These are phyloP conservation scores for Apiospora sp. DNA, from an alignment of 2,329 filamentous ascomycete species.

Conservation along the genomic window DNA sequence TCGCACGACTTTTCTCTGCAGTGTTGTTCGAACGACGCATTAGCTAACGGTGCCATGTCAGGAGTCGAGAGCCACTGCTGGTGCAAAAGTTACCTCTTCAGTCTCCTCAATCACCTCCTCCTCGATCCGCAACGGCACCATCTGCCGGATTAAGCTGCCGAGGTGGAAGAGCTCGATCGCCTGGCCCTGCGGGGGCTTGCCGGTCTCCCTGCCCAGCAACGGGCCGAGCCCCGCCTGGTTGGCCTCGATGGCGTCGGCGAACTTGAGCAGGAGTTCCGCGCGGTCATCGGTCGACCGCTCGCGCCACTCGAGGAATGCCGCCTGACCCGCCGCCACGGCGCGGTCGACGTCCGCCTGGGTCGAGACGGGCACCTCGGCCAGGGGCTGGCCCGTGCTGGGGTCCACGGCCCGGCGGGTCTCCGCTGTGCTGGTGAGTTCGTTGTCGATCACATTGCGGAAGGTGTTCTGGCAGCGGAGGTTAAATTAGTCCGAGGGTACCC, in stretches of 20 bases:
- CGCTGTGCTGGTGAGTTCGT: conserved; percentile 26
- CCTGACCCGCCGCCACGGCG: conserved; percentile 36
- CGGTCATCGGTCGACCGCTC: conserved; percentile 37
- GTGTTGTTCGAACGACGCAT: conserved; percentile 34
- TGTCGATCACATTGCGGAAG: conserved; percentile 35
- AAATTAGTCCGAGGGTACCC: neutral
- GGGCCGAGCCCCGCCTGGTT: neutral
- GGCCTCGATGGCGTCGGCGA: conserved; percentile 31
- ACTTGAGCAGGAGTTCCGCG: conserved; percentile 36
- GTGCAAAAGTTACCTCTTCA: neutral
- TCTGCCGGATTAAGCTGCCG: conserved; percentile 40
- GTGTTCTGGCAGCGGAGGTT: neutral
- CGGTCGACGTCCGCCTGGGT: conserved; percentile 35
- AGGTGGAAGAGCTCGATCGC: neutral
- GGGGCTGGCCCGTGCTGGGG: conserved; percentile 40
- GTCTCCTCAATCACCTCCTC: neutral
- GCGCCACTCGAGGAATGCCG: conserved; percentile 40
- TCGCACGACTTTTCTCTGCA: conserved; percentile 40
- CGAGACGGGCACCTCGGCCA: conserved; percentile 37
- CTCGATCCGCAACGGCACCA: conserved; percentile 40
- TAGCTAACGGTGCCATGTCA: neutral
- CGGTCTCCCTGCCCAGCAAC: neutral
- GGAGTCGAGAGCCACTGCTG: neutral
- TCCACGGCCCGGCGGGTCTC: conserved; percentile 36
- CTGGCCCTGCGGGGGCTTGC: neutral